Base-by-base conservation (phyloP, 805 yeast genomes). In the Hanseniaspora vineae region DNA sequence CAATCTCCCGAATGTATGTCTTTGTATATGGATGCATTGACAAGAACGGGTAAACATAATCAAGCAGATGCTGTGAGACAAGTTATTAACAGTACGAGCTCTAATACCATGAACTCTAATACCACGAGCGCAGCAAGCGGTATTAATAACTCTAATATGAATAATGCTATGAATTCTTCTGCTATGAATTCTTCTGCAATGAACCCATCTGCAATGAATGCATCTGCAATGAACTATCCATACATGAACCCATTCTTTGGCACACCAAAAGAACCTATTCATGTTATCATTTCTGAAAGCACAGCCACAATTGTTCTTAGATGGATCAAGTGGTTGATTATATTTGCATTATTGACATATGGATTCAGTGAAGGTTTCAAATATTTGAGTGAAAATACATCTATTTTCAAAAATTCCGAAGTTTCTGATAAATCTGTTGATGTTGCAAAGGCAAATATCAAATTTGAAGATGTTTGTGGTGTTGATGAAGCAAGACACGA, bases 401-500 rank as follows among this genome's bases (percentile, higher is more conserved):
- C 66, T 4, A 48, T 66, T 19, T 73, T 88, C 66, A 85, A 84
- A 58, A 73, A 76, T 54, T 65, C 83, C 13, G 88, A 84, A 54
- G 76, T 78, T 14, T 79, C 78, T 37, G 92, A 84, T 54, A 83
- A 84, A 60, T 73, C 86, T 3, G 82, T 86, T 42, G 96, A 88
- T 56, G 88, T 85, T 46, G 77, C 86, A 18, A 83, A 81, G 62
- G 83, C 90, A 6, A 84, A 84, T 39, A 97, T 89, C 39, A 81
- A 80, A 61, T 92, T 92, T 64, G 77, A 80, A 42, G 99, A 92
- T 63, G 97, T 94, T 35, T 82, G 89, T 59, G 99, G 99, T 49
- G 95, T 90, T 52, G 99, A 94, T 66, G 99, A 92, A 69, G 98
- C 99, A 3, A 80, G 97, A 59, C 86, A 94, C 8, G 98, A 92